phyloP scores from a whole-genome alignment of 208 protist genomes.

The Trypanosoma melophagium region DNA sequence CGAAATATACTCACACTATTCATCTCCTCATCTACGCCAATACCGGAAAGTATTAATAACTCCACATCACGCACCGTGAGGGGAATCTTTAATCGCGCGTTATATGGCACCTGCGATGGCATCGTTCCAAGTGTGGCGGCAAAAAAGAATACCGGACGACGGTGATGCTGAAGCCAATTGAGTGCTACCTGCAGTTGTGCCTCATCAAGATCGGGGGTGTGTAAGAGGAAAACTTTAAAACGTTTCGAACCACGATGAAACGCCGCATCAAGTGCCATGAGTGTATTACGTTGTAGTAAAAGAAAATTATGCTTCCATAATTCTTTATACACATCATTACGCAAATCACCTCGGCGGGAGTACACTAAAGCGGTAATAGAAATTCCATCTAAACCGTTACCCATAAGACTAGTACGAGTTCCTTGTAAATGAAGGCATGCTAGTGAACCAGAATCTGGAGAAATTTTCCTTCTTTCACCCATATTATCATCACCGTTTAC shows the following conservation, averaged over 20 bases:
- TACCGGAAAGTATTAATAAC: slow-evolving; percentile 44
- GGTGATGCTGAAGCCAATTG: slow-evolving; percentile 41
- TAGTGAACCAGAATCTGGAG: not conserved
- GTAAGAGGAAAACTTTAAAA: slow-evolving; percentile 69
- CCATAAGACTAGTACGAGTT: slow-evolving; percentile 14
- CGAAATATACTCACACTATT: slow-evolving; percentile 22
- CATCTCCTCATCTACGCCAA: slow-evolving; percentile 52
- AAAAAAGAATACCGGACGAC: slow-evolving; percentile 70
- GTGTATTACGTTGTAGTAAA: slow-evolving; percentile 31
- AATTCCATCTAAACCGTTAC: slow-evolving; percentile 5
- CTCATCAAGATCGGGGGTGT: slow-evolving; percentile 43
- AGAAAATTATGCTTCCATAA: slow-evolving; percentile 69
- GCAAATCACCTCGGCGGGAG: slow-evolving; percentile 28
- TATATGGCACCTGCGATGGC: slow-evolving; percentile 31
- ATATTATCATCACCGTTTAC: not conserved
- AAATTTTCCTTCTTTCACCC: not conserved
- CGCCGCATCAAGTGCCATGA: slow-evolving; percentile 42
- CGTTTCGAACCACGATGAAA: slow-evolving; percentile 51
- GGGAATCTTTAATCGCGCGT: slow-evolving; percentile 42
- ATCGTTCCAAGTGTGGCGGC: slow-evolving; percentile 24
- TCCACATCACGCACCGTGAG: slow-evolving; percentile 41
- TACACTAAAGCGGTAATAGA: slow-evolving; percentile 67
- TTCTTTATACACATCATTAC: slow-evolving; percentile 30
- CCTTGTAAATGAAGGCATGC: not conserved
- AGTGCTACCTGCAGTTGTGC: slow-evolving; percentile 39